phyloP scores from a whole-genome alignment of 2,329 filamentous ascomycete genomes.

The Xylaria sp. region DNA sequence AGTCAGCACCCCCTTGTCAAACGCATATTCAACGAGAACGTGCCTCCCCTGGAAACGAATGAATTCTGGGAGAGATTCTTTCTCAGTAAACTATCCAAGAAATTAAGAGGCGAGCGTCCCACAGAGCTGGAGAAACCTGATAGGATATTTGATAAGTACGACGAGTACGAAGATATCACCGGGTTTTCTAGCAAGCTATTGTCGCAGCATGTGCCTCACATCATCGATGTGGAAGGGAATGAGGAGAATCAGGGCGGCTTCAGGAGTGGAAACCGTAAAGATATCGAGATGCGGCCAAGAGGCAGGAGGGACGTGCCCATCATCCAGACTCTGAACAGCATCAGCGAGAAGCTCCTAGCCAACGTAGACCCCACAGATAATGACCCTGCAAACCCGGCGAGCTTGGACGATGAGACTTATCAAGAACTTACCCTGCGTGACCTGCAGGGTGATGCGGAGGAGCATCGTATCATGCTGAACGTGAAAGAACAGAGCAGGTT shows the following conservation, averaged over 20 bases:
- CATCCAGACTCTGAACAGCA: constrained; percentile 82
- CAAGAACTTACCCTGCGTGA: constrained; percentile 78
- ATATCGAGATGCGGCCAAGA: constrained; percentile 82
- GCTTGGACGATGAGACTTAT: constrained; percentile 73
- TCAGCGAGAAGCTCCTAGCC: constrained; percentile 92
- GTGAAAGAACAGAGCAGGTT: constrained; percentile 86
- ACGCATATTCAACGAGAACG: constrained; percentile 89
- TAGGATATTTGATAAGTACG: constrained; percentile 81
- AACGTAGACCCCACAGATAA: constrained; percentile 79
- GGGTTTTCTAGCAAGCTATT: constrained; percentile 56
- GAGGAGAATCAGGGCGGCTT: constrained; percentile 91
- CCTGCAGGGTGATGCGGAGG: constrained; percentile 72
- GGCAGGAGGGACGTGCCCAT: constrained; percentile 79
- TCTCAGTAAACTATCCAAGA: constrained; percentile 85
- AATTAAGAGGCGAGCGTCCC: constrained; percentile 85
- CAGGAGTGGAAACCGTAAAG: constrained; percentile 79
- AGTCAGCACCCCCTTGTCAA: constrained; percentile 89
- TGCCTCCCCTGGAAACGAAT: constrained; percentile 75
- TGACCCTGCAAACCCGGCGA: constrained; percentile 66
- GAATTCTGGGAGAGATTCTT: constrained; percentile 97
- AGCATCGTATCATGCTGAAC: constrained; percentile 80
- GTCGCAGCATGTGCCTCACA: constrained; percentile 75
- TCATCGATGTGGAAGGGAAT: constrained; percentile 91
- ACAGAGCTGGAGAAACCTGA: constrained; percentile 77
- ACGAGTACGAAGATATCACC: constrained; percentile 69